Percentiles rank a stretch among this genome's conserved stretches.
These are phyloP conservation scores for Trichosporon ovoides DNA, from an alignment of 1,284 basidiomycete species.

Conservation along the genomic window DNA sequence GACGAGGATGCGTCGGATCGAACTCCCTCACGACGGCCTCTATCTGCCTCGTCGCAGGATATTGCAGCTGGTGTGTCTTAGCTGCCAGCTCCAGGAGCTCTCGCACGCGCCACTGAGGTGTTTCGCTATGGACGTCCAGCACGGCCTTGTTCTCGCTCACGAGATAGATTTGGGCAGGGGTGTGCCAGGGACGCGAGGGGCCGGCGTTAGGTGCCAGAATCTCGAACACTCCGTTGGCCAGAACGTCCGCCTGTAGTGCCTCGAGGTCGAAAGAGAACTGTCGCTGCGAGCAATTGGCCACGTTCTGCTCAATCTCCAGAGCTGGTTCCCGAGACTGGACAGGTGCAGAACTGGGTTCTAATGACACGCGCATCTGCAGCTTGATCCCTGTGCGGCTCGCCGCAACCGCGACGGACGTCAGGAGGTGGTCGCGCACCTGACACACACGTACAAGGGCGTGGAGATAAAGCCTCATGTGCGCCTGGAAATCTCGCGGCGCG, in stretches of 20 bases:
- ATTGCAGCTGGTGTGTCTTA: slow-evolving; percentile 2
- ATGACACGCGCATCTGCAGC: background rate
- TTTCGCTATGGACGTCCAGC: background rate
- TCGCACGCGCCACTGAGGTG: background rate
- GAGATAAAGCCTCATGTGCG: background rate
- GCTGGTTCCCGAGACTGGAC: background rate
- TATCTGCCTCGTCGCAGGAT: background rate
- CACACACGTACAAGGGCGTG: background rate
- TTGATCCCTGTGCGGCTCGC: background rate
- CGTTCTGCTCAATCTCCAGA: background rate
- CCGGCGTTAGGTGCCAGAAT: background rate
- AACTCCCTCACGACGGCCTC: background rate
- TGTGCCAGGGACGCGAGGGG: background rate
- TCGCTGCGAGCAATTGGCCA: background rate
- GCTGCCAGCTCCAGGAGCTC: background rate
- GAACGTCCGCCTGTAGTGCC: background rate
- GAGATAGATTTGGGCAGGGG: background rate
- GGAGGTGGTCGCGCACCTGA: background rate
- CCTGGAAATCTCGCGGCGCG: background rate
- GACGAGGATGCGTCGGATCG: background rate
- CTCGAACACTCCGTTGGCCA: slow-evolving; percentile 1
- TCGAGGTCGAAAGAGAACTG: slow-evolving; percentile 1
- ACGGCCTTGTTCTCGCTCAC: background rate
- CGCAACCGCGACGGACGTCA: background rate
- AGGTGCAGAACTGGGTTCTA: background rate